Conservation (phyloP, 441 rosid genomes). For the Gossypium schwendimanii region DNA sequence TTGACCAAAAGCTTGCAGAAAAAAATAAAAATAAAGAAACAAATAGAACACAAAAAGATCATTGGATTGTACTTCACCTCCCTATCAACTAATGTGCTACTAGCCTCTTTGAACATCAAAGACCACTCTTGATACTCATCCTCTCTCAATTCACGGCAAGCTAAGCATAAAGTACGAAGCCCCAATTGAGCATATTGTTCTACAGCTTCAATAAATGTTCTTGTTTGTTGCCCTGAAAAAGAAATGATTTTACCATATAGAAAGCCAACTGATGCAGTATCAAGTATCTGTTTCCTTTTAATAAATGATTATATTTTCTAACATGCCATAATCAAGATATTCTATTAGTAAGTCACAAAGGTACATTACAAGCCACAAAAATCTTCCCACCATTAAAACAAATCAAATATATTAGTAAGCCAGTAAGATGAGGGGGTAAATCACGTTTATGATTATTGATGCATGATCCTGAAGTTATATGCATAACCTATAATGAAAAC, state of each 20-base stretch:
- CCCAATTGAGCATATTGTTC: conserved; percentile 94
- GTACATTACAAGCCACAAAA: background rate
- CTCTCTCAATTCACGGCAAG: conserved; percentile 85
- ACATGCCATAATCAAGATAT: background rate
- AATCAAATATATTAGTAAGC: background rate
- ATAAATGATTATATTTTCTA: background rate
- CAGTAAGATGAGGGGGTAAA: conserved; percentile 1
- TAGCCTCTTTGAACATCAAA: conserved; percentile 70
- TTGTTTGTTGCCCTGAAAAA: conserved; percentile 78
- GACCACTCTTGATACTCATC: conserved; percentile 91
- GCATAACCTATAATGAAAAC: background rate
- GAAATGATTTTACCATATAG: conserved; percentile 14
- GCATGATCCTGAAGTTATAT: conserved; percentile 1
- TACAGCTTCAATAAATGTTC: conserved; percentile 75
- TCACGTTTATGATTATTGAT: background rate
- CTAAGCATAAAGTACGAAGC: conserved; percentile 89
- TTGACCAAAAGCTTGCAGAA: background rate
- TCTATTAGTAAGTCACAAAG: background rate
- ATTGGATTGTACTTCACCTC: conserved; percentile 51
- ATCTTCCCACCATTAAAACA: background rate
- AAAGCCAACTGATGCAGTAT: background rate
- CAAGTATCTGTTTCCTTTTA: background rate
- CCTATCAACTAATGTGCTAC: conserved; percentile 80
- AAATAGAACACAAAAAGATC: conserved; percentile 1
- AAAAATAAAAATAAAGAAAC: conserved; percentile 4